These are phyloP conservation scores for Colletotrichum melonis DNA, from an alignment of 2,329 filamentous ascomycete species.

Conservation along the genomic window DNA sequence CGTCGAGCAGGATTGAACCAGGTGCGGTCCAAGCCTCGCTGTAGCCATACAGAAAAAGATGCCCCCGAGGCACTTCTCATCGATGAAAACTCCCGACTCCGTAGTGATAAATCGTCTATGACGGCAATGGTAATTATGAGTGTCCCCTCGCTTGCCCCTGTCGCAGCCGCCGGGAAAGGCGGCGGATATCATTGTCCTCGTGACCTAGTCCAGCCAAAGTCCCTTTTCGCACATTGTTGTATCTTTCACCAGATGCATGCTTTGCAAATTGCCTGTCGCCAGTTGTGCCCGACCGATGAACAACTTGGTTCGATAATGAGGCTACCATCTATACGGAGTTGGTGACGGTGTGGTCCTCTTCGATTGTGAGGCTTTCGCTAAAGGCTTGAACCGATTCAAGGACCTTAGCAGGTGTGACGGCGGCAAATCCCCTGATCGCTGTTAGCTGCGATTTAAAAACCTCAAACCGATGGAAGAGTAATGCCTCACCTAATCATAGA, in stretches of 20 bases:
- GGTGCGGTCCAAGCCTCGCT: not conserved
- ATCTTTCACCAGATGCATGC: slow-evolving; percentile 13
- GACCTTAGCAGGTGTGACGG: slow-evolving; percentile 75
- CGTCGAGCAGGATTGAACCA: not conserved
- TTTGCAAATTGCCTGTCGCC: slow-evolving; percentile 5
- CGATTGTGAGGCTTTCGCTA: slow-evolving; percentile 66
- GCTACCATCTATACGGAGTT: not conserved
- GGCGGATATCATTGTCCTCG: slow-evolving; percentile 33
- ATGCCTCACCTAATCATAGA: slow-evolving; percentile 71
- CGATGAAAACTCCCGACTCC: slow-evolving; percentile 30
- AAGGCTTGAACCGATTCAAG: slow-evolving; percentile 75
- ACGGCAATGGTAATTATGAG: slow-evolving; percentile 15
- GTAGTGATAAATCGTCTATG: slow-evolving; percentile 27
- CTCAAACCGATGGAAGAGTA: no score
- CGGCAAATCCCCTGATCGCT: slow-evolving; percentile 77
- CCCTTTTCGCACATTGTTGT: slow-evolving; percentile 12
- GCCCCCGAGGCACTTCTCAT: slow-evolving; percentile 5
- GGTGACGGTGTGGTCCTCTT: slow-evolving; percentile 80
- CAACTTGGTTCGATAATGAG: not conserved
- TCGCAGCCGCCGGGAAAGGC: slow-evolving; percentile 18
- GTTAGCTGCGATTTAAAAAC: slow-evolving; percentile 41
- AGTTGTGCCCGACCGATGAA: not conserved
- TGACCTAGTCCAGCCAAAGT: slow-evolving; percentile 35
- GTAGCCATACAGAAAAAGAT: slow-evolving; percentile 1
- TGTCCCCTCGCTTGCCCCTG: slow-evolving; percentile 32